Base-by-base conservation (phyloP, 2,329 filamentous ascomycete genomes). In the Salinomyces thailandicus region DNA sequence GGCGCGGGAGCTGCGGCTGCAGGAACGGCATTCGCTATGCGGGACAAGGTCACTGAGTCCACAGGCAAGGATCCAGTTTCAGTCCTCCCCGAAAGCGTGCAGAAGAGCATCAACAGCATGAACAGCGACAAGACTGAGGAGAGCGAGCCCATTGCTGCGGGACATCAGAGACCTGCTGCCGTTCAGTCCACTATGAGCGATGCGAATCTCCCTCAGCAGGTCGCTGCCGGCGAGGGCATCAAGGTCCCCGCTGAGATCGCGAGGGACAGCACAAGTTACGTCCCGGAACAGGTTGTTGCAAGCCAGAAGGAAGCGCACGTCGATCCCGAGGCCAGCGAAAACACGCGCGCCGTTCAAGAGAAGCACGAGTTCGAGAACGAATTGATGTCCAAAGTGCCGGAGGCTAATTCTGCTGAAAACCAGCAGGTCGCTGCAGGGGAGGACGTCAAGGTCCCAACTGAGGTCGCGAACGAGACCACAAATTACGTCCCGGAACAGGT, bases 331-430 rank as follows among this genome's bases (percentile, higher is more conserved):
- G 84, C 84, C 18, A 74, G 81, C 22, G 72, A 73, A 37, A 80
- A 77, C 59, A 66, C 75, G 2, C 69, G 70, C 37, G 81, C 78
- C 13, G 81, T 91, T 5, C 63, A 72, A 44, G 82, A 87, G 50
- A 91, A 91, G 73, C 75, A 74, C 57, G 70, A 67, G 7, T 69
- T 86, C 4, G 85, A 93, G 64, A 60, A 73, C 17, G 81, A 93
- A 62, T 68, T 93, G 6, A 66, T 86, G 32, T 69, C 75, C 46
- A 73, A 81, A 58, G 69, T 62, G 24, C 47, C 60, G 46, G 55
- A 58, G 33, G 53, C 54, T 5, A 48, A 66, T 36, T 59, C 61
- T 34, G 48, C 57, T 9, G 28, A n/a, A n/a, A 35, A 28, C n/a
- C 45, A 45, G 31, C 44, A 46, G 33, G 30, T 36, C 13, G 31